Percentiles rank a stretch among this genome's conserved stretches.
Conservation (phyloP, 179 eudicot genomes). For the Beta lomatogona region DNA sequence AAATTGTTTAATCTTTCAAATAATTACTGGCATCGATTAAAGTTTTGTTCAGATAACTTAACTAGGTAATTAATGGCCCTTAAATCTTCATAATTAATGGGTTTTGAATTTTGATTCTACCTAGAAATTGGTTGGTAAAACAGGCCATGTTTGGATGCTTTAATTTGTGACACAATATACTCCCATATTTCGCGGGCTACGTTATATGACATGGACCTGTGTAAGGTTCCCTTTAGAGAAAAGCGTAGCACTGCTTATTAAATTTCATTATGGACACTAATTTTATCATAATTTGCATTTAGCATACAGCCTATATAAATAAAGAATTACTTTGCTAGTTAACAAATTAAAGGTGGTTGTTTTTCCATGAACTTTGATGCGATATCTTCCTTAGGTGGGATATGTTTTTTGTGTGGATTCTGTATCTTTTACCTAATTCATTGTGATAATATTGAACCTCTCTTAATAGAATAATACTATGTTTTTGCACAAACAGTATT, state of each 20-base stretch:
- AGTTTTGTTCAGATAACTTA: not conserved
- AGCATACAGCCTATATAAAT: not conserved
- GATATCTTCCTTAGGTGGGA: not conserved
- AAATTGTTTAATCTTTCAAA: no score
- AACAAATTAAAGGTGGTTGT: not conserved
- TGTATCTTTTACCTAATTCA: not conserved
- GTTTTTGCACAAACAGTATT: no score
- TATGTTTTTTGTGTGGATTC: not conserved
- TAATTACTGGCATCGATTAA: no score
- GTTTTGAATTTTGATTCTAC: conserved; percentile 17
- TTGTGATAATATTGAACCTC: not conserved
- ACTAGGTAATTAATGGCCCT: conserved; percentile 19
- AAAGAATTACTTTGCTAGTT: not conserved
- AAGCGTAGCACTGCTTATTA: not conserved
- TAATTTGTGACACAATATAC: conserved; percentile 16
- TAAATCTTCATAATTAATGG: not conserved
- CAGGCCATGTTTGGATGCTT: not conserved
- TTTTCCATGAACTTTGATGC: conserved; percentile 10
- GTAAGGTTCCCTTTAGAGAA: no score
- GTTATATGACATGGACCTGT: not conserved
- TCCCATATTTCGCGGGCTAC: conserved; percentile 21
- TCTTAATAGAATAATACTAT: no score
- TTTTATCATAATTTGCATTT: conserved; percentile 9
- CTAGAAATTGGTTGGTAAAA: conserved; percentile 14
- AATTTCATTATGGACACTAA: conserved; percentile 17